These are phyloP conservation scores for Parietaria judaica DNA, from an alignment of 306 rosid genomes.

Conservation along the genomic window DNA sequence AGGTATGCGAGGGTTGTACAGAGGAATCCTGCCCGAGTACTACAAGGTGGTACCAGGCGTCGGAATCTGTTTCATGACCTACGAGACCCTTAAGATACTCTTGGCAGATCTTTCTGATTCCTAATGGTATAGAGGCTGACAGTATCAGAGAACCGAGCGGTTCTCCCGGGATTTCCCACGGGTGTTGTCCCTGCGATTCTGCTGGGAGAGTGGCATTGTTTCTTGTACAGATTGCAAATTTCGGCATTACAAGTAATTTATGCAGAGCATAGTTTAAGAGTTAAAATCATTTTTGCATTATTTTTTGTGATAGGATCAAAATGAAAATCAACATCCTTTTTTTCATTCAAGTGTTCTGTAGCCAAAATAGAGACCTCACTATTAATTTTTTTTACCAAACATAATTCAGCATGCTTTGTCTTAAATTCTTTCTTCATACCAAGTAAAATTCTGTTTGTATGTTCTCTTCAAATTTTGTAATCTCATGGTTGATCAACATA, in stretches of 20 bases:
- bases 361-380: too few relatives aligned
- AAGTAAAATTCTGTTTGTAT: too few relatives aligned
- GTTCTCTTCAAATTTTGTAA: too few relatives aligned
- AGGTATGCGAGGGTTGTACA: slow-evolving; percentile 77
- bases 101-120: slow-evolving; percentile 42
- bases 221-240: slow-evolving; percentile 38
- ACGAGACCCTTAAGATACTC: slow-evolving; percentile 73
- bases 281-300: too few relatives aligned
- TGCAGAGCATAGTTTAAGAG: slow-evolving; percentile 5
- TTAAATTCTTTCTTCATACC: too few relatives aligned
- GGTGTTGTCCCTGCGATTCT: slow-evolving; percentile 30
- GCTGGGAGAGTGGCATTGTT: slow-evolving; percentile 39
- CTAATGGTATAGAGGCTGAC: slow-evolving; percentile 19
- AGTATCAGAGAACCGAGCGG: slow-evolving; percentile 1
- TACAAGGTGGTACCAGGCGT: slow-evolving; percentile 98
- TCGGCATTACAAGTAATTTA: not conserved
- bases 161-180: slow-evolving; percentile 19
- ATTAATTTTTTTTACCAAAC: too few relatives aligned
- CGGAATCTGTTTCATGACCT: slow-evolving; percentile 97
- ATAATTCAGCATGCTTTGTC: too few relatives aligned
- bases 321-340: too few relatives aligned
- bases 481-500: too few relatives aligned
- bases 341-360: too few relatives aligned
- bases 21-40: slow-evolving; percentile 95
- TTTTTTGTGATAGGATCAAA: too few relatives aligned